Conservation (phyloP, 352 stramenopile species). For the Phytophthora kernoviae region DNA sequence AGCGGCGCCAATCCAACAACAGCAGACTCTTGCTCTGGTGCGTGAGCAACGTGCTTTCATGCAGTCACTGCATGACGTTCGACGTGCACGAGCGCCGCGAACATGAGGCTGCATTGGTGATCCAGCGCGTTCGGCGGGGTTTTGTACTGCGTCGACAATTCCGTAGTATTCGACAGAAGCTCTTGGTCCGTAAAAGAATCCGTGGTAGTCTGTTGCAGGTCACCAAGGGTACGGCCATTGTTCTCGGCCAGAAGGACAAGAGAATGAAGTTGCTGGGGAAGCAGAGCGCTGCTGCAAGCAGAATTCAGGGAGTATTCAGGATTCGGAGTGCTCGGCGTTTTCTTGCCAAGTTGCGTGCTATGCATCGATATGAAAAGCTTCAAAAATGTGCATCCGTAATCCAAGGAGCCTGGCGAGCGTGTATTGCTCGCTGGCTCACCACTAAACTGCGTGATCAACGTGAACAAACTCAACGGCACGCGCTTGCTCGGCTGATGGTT, state of each 20-base stretch:
- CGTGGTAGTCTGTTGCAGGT: conserved; percentile 61
- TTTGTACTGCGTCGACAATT: conserved; percentile 58
- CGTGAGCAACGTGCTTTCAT: conserved; percentile 60
- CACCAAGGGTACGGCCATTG: conserved; percentile 65
- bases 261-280: conserved; percentile 24
- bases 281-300: conserved; percentile 29
- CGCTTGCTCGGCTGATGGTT: conserved; percentile 26
- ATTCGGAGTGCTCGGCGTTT: conserved; percentile 32
- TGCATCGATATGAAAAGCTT: conserved; percentile 30
- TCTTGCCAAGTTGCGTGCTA: conserved; percentile 33
- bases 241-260: conserved; percentile 64
- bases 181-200: conserved; percentile 70
- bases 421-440: conserved; percentile 21
- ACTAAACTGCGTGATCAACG: conserved; percentile 35
- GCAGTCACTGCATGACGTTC: conserved; percentile 33
- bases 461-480: conserved; percentile 26
- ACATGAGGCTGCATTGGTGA: conserved; percentile 43
- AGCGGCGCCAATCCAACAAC: conserved; percentile 24
- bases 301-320: conserved; percentile 47
- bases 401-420: conserved; percentile 45
- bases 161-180: conserved; percentile 46
- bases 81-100: conserved; percentile 41
- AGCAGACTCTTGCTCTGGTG: conserved; percentile 37
- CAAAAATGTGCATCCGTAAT: conserved; percentile 23
- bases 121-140: conserved; percentile 65